These are phyloP conservation scores for Coniella vitis DNA, from an alignment of 2,329 filamentous ascomycete genomes.

Conservation along the genomic window DNA sequence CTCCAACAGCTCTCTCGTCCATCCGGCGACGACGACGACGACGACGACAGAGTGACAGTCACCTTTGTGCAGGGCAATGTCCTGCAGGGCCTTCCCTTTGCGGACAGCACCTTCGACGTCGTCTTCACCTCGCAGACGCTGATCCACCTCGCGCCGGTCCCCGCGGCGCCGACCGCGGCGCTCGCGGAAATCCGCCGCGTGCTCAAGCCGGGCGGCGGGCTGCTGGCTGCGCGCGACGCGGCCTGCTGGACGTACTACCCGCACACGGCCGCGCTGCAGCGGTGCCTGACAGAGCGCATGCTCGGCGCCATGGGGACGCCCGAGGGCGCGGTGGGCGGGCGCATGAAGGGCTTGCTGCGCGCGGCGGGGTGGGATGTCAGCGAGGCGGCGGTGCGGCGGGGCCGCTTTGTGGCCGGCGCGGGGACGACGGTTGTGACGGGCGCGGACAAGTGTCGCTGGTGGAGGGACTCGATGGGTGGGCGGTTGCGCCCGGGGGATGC, in stretches of 20 bases:
- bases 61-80: conserved; percentile 16
- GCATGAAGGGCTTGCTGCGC: conserved; percentile 3
- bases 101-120: conserved; percentile 24
- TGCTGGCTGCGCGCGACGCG: conserved; percentile 25
- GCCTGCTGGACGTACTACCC: conserved; percentile 11
- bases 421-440: conserved; percentile 24
- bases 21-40: neutral
- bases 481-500: conserved; percentile 20
- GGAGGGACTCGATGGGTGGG: conserved; percentile 21
- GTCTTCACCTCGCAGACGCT: conserved; percentile 25
- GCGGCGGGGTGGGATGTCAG: neutral
- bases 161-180: conserved; percentile 17
- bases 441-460: conserved; percentile 23
- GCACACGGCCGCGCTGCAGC: neutral
- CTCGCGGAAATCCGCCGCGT: conserved; percentile 26
- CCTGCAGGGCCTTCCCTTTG: conserved; percentile 25
- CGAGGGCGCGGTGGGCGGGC: neutral
- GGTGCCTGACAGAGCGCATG: neutral
- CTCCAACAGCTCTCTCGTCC: neutral
- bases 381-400: conserved; percentile 19
- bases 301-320: neutral
- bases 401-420: conserved; percentile 20
- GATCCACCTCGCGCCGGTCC: conserved; percentile 19
- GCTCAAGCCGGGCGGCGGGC: conserved; percentile 23
- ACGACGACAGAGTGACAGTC: neutral